Percentiles rank a stretch among this genome's conserved stretches.
phyloP scores from a whole-genome alignment of 345 rosid genomes.

The Citrus mangshanensis region DNA sequence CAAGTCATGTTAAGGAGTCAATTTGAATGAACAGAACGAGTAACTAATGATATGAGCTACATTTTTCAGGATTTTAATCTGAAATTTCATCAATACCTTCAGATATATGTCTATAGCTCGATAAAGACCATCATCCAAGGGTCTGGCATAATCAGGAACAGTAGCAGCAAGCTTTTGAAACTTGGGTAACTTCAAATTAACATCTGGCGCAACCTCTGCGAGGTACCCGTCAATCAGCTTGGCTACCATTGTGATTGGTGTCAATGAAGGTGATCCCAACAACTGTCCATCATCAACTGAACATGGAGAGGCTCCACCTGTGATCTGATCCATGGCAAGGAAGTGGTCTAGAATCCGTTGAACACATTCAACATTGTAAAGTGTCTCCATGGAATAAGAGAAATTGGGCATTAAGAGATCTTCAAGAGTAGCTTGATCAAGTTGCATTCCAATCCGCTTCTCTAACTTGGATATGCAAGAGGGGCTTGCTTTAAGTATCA shows the following conservation, averaged over 20 bases:
- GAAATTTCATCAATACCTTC: slow-evolving; percentile 50
- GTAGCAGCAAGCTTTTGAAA: slow-evolving; percentile 91
- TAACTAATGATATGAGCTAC: slow-evolving; percentile 1
- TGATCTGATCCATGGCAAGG: slow-evolving; percentile 74
- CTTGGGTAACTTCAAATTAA: slow-evolving; percentile 86
- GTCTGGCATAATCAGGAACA: slow-evolving; percentile 88
- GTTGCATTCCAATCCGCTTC: slow-evolving; percentile 92
- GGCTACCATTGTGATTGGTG: slow-evolving; percentile 82
- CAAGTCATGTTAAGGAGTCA: neutral
- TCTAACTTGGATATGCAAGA: slow-evolving; percentile 65
- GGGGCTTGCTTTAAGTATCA: slow-evolving; percentile 68
- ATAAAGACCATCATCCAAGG: slow-evolving; percentile 89
- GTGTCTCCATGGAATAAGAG: slow-evolving; percentile 83
- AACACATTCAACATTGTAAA: slow-evolving; percentile 88
- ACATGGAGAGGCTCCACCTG: slow-evolving; percentile 82
- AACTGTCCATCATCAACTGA: slow-evolving; percentile 76
- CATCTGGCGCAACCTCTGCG: slow-evolving; percentile 97
- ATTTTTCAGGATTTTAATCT: neutral
- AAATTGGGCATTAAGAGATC: slow-evolving; percentile 95
- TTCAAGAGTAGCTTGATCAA: slow-evolving; percentile 88
- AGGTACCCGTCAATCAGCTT: slow-evolving; percentile 97
- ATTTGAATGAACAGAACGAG: slow-evolving; percentile 12
- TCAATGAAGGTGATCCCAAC: slow-evolving; percentile 74
- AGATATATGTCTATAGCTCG: slow-evolving; percentile 93
- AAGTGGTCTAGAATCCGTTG: slow-evolving; percentile 83